Base-by-base conservation (phyloP, 176 grass and related monocot genomes). In the Oryza brachyantha region DNA sequence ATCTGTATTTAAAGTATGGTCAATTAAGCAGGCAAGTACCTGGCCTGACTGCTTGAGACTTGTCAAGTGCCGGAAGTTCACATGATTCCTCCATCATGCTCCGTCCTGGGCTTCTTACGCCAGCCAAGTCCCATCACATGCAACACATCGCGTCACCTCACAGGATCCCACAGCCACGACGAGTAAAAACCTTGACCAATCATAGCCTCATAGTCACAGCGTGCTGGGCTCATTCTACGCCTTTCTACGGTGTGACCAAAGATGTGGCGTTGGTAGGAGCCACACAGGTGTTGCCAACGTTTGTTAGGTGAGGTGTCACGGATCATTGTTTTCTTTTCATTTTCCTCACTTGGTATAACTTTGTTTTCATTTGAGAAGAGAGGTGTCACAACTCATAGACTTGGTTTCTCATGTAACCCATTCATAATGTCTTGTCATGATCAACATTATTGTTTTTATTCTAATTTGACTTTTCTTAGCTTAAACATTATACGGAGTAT, bases 1-100 rank as follows among this genome's bases (percentile, higher is more conserved):
- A n/a, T n/a, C n/a, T n/a, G n/a, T n/a, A n/a, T n/a, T n/a, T 14
- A 32, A 75, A n/a, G 19, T 39, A 45, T 29, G 21, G 42, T 3
- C 54, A 69, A 75, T 60, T 35, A 70, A 80, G 16, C 32, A 54
- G 62, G 6, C 75, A 88, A 80, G 75, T 75, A 63, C 48, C 19
- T 52, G 19, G 69, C 31, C 79, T 29, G 52, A 57, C n/a, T 57
- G 21, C 21, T 24, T n/a, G 52, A 63, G 1, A 75, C 31, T 73
- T 29, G 61, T 14, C 74, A 87, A 78, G 79, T 83, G 86, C 48
- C 17, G 28, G 58, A 72, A 73, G 28, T 66, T 19, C 75, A 84
- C 81, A 75, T 88, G 81, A 88, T 88, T 75, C 34, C 40, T 59
- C 43, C 40, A 76, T 81, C 84, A 86, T 75, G 52, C 19, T 24